Evolutionary conservation across 345 rosid species (phyloP).

Genomic region (Geranium rotundifolium): DNA sequence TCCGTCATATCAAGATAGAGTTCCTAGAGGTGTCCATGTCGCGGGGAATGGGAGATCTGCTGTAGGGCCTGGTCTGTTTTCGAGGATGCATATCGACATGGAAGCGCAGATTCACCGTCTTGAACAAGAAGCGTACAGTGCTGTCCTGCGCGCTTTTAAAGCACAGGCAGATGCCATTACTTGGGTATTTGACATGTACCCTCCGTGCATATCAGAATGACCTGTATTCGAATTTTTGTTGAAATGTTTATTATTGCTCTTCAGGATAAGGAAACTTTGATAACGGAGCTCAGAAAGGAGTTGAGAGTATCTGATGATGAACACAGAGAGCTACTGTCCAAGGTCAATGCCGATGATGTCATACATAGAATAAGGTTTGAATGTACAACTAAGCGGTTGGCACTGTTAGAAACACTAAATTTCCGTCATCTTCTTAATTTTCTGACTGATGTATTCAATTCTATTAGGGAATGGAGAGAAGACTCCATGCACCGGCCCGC

Average conservation of each 20-base stretch:
- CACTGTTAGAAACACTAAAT: constrained; percentile 12
- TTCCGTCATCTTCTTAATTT: not conserved
- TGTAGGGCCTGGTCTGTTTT: constrained; percentile 33
- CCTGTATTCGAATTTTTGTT: not conserved
- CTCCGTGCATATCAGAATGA: not conserved
- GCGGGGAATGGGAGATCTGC: constrained; percentile 16
- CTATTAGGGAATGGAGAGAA: constrained; percentile 91
- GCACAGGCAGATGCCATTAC: constrained; percentile 98
- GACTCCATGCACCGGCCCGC: constrained; percentile 54
- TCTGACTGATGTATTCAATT: constrained; percentile 13
- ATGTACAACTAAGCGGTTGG: constrained; percentile 6
- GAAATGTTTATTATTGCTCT: constrained; percentile 1
- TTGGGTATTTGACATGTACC: constrained; percentile 45
- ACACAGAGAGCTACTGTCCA: constrained; percentile 74
- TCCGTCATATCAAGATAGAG: constrained; percentile 56
- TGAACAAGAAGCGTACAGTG: constrained; percentile 91
- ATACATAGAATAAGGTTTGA: constrained; percentile 84
- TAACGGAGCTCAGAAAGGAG: constrained; percentile 94
- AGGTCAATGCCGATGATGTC: constrained; percentile 85
- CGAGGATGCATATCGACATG: constrained; percentile 76
- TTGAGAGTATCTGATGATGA: constrained; percentile 96
- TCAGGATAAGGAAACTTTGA: constrained; percentile 94
- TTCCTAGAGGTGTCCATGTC: constrained; percentile 49
- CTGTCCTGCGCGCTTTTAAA: constrained; percentile 89
- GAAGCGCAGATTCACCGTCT: constrained; percentile 89